These are phyloP conservation scores for Solanum pimpinellifolium DNA, from an alignment of 257 asterid genomes.

Conservation along the genomic window DNA sequence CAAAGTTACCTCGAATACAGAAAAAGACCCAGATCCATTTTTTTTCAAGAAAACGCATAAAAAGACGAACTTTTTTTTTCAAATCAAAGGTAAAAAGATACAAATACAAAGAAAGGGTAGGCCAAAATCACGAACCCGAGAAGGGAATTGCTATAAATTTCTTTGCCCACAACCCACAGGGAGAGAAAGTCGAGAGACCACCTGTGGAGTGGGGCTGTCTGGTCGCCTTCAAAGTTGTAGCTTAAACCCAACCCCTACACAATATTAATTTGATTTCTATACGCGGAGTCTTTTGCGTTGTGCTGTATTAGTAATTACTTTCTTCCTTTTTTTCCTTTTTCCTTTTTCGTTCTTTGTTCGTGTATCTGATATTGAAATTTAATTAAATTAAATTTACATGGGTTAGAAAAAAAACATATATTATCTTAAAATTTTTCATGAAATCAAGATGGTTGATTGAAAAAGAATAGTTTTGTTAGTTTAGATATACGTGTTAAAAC, in stretches of 20 bases:
- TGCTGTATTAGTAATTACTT: neutral
- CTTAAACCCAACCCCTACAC: slow-evolving; percentile 3
- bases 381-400: neutral
- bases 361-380: neutral
- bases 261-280: neutral
- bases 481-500: too few relatives aligned
- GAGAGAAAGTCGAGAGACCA: neutral
- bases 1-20: slow-evolving; percentile 4
- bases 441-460: too few relatives aligned
- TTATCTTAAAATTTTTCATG: too few relatives aligned
- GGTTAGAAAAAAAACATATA: too few relatives aligned
- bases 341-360: neutral
- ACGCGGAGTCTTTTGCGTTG: neutral
- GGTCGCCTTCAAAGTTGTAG: slow-evolving; percentile 9
- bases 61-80: neutral
- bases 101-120: neutral
- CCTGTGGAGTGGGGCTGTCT: slow-evolving; percentile 9
- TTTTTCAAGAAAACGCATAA: neutral
- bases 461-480: too few relatives aligned
- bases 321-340: neutral
- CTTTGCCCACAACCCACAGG: neutral
- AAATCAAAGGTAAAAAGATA: neutral
- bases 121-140: slow-evolving; percentile 12
- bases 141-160: neutral
- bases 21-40: slow-evolving; percentile 27